Percentiles rank a stretch among this genome's conserved stretches.
Conservation (phyloP, 768 basidiomycete species). For the Boletus eberwhitei region DNA sequence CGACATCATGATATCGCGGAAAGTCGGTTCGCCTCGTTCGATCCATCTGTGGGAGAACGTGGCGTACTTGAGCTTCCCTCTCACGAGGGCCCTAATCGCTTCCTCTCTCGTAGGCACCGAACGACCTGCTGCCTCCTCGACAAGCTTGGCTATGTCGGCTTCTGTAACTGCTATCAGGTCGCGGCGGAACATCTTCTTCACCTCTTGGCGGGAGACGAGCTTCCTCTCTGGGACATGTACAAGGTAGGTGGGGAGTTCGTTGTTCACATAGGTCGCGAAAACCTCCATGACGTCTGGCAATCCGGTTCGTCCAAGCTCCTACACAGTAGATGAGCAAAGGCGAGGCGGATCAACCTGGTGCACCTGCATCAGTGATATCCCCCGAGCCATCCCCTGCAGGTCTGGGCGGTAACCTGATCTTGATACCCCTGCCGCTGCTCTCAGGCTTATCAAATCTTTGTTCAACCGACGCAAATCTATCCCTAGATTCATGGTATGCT, state of each 20-base stretch:
- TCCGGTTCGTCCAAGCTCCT: constrained; percentile 15
- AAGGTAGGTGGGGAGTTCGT: constrained; percentile 30
- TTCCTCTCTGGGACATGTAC: constrained; percentile 25
- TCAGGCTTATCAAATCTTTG: constrained; percentile 14
- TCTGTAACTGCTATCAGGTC: constrained; percentile 26
- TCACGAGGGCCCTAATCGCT: constrained; percentile 21
- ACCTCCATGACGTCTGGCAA: constrained; percentile 26
- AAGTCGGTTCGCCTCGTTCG: constrained; percentile 29
- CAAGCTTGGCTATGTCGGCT: constrained; percentile 17
- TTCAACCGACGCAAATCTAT: background rate
- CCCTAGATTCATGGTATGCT: background rate
- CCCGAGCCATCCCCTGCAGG: constrained; percentile 1
- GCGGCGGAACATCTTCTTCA: constrained; percentile 30
- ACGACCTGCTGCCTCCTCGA: constrained; percentile 18
- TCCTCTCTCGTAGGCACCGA: constrained; percentile 29
- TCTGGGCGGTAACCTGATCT: constrained; percentile 19
- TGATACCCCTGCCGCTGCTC: constrained; percentile 23
- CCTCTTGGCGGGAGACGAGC: constrained; percentile 30
- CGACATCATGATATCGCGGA: constrained; percentile 30
- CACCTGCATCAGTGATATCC: constrained; percentile 10
- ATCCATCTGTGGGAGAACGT: constrained; percentile 31
- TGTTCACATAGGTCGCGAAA: constrained; percentile 25
- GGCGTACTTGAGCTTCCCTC: constrained; percentile 26
- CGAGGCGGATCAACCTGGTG: background rate
- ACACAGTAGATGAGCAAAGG: background rate